Evolutionary conservation across 2,329 filamentous ascomycete species (phyloP).

Genomic region (Dactylellina parvicollis): DNA sequence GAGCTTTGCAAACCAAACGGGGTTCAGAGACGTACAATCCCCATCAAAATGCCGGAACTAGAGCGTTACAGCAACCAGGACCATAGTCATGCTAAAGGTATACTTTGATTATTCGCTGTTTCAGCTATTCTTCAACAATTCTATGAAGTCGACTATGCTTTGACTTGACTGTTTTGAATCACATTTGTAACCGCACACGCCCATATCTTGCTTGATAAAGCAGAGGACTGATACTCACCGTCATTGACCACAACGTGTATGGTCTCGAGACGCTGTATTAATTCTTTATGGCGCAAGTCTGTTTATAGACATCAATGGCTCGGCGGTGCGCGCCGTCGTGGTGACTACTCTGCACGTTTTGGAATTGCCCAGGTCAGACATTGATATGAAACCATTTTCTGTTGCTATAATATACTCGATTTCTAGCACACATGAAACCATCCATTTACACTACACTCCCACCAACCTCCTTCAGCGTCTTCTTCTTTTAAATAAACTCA

Average conservation of each 20-base stretch:
- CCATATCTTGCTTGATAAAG: too few species aligned
- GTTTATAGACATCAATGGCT: too few species aligned
- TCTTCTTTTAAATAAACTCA: too few species aligned
- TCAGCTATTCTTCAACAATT: neutral
- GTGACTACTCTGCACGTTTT: too few species aligned
- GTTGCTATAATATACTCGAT: neutral
- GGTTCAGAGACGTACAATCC: too few species aligned
- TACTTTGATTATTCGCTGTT: neutral
- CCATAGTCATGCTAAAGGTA: conserved; percentile 38
- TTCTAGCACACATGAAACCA: neutral
- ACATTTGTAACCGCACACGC: too few species aligned
- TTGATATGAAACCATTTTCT: neutral
- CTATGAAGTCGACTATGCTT: neutral
- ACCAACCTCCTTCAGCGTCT: neutral
- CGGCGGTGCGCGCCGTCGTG: neutral
- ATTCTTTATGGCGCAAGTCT: too few species aligned
- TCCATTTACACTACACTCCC: neutral
- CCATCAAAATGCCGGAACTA: conserved; percentile 1
- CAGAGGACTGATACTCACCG: too few species aligned
- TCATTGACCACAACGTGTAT: too few species aligned
- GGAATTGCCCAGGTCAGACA: too few species aligned
- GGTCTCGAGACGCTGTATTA: too few species aligned
- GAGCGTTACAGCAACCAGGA: conserved; percentile 2
- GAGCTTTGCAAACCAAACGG: too few species aligned
- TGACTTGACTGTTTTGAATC: neutral